Base-by-base conservation (phyloP, 305 asterid genomes). In the Fraxinus greggii region DNA sequence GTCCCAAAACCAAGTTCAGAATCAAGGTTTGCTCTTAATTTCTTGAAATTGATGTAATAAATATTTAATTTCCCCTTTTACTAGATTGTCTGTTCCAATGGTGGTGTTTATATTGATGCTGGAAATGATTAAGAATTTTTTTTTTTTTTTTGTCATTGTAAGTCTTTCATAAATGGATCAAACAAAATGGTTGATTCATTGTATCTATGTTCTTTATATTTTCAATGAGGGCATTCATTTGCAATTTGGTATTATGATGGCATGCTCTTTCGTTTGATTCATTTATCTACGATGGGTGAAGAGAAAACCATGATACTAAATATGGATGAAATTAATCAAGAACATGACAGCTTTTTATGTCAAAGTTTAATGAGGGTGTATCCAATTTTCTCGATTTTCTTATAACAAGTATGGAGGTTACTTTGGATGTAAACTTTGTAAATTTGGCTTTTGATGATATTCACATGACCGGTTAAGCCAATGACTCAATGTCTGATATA, bases 1-100 rank as follows among this genome's bases (percentile, higher is more conserved):
- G 92, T 81, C 98, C 98, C 1, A 86, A 92, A 86, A 91, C 94
- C 90, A 94, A 91, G 88, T 94, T 94, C 77, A 87, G 95, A 80
- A 93, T 94, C 92, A 94, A 92, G 98, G 98, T 95, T 84, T 69
- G 86, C 65, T 3, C 35, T 7, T 82, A 32, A 80, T 70, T 36
- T 36, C 32, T 13, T 77, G 32, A 3, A 33, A 65, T 2, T 24
- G 19, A 38, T 61, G 63, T 51, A 51, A 51, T 51, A n/a, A 51
- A 51, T 48, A 48, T 48, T 42, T 48, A 48, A 15, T 48, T 48
- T 48, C 1, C 2, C 40, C 40, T 15, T 80, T 67, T 19, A 51
- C 78, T 79, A 29, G 72, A 80, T 35, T 84, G 72, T 54, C 61
- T 8, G 31, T 61, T 56, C 32, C 33, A 65, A 4, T 40, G 54